A percentile compares a stretch with the other conserved stretches of the same genome.
Conservation (phyloP, 2,329 filamentous ascomycete genomes). For the Aureobasidium uvarum region DNA sequence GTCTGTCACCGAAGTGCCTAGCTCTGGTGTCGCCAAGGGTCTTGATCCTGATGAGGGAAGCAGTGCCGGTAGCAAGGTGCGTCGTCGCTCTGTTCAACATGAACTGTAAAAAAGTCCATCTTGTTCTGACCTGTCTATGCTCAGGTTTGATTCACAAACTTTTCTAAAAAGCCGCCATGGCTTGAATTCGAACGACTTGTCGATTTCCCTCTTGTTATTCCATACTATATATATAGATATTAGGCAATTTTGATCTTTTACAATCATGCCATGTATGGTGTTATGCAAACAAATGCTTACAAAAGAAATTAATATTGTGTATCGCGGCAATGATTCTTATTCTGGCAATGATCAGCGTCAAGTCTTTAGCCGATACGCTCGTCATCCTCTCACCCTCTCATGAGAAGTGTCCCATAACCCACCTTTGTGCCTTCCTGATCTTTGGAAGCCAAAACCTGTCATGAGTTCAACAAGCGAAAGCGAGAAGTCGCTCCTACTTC, state of each 20-base stretch:
- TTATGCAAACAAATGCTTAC: neutral
- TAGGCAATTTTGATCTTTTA: no score
- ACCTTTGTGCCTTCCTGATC: no score
- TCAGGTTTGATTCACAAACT: neutral
- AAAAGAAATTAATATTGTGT: neutral
- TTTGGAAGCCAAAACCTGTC: no score
- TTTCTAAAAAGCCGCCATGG: neutral
- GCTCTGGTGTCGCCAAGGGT: constrained; percentile 7
- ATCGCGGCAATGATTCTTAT: neutral
- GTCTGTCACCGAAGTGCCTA: constrained; percentile 13
- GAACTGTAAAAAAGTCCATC: neutral
- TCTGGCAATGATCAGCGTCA: neutral
- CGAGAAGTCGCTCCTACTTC: neutral
- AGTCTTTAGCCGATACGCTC: neutral
- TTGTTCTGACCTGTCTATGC: constrained; percentile 10
- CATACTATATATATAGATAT: neutral
- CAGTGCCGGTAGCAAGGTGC: constrained; percentile 21
- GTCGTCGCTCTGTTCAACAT: constrained; percentile 18
- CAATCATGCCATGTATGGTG: neutral
- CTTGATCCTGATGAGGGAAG: constrained; percentile 16
- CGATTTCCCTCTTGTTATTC: neutral
- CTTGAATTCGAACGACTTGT: neutral
- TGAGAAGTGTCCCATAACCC: neutral
- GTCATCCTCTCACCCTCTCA: neutral
- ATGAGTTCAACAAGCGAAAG: neutral